Percentiles rank a stretch among this genome's conserved stretches.
Conservation (phyloP, 192 early-diverging fungal species). For the Mycoemilia scoparia region DNA sequence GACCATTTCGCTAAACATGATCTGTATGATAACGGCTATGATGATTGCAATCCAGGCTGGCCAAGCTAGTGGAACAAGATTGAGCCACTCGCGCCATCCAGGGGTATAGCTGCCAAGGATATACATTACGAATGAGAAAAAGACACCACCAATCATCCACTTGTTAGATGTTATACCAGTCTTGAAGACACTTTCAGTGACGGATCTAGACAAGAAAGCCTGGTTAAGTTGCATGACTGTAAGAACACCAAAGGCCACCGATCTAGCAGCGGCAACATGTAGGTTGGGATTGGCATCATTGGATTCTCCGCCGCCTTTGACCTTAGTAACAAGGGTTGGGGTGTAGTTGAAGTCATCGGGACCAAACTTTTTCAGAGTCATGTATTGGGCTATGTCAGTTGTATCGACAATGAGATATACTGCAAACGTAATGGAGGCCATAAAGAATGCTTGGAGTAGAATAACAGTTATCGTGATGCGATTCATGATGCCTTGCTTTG, state of each 20-base stretch:
- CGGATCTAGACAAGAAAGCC: conserved; percentile 62
- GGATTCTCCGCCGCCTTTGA: conserved; percentile 21
- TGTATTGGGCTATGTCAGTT: conserved; percentile 18
- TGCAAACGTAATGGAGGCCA: conserved; percentile 43
- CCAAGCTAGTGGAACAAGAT: conserved; percentile 34
- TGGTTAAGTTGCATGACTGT: conserved; percentile 80
- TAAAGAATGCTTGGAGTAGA: conserved; percentile 50
- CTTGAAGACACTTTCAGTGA: conserved; percentile 51
- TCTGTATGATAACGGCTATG: conserved; percentile 33
- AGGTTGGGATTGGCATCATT: conserved; percentile 19
- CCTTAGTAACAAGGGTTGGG: conserved; percentile 20
- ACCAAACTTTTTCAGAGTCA: conserved; percentile 8
- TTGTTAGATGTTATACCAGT: conserved; percentile 56
- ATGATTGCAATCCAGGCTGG: conserved; percentile 44
- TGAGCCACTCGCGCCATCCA: conserved; percentile 36
- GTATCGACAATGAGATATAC: conserved; percentile 37
- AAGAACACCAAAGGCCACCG: conserved; percentile 55
- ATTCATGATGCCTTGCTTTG: conserved; percentile 54
- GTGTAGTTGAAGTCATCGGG: conserved; percentile 12
- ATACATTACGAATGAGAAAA: conserved; percentile 48
- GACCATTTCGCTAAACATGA: conserved; percentile 36
- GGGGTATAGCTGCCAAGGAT: conserved; percentile 69
- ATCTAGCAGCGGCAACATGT: conserved; percentile 25
- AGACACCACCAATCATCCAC: conserved; percentile 62
- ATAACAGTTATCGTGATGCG: conserved; percentile 40